Base-by-base conservation (phyloP, 2,329 filamentous ascomycete genomes). In the Fusarium nurragi region DNA sequence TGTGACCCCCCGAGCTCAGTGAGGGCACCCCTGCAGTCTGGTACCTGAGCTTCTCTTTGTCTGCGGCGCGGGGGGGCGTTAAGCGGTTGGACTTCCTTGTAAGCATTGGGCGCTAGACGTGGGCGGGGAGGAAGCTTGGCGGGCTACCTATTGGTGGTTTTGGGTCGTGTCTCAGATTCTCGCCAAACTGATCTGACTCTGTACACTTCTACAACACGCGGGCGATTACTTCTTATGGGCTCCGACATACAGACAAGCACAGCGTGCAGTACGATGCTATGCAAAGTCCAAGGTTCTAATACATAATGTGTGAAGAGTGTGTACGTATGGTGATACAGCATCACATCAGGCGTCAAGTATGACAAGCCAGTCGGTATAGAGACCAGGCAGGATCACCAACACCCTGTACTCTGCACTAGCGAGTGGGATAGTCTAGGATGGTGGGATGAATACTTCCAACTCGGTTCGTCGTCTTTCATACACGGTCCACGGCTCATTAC, bases 121-220 rank as follows among this genome's bases (percentile, higher is more conserved):
- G 48, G 43, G 41, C 34, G 56, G 56, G 26, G 49, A 54, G 37
- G 32, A 61, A 62, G 49, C 52, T 59, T 28, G 61, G 56, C 53
- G 38, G 36, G 26, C 40, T 54, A 56, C 50, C 47, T 28, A 38
- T 52, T 59, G 57, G 51, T 43, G 47, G 63, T 43, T 66, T 67
- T 67, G 50, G 32, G 50, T 46, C 11, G 16, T 61, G 64, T 67
- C 64, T 67, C 64, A 60, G 58, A 66, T 60, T 64, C 54, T 44
- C 52, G 60, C 34, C 48, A 63, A 58, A 46, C 18, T 28, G 46
- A 38, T 37, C 43, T 45, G 40, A 30, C 21, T 37, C 11, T 18
- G 30, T 34, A 16, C 30, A 38, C 34, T 53, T 32, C 22, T 46
- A 50, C 28, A 46, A 26, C 63, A 66, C 45, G 56, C 56, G 50